Evolutionary conservation across 1,284 basidiomycete genomes (phyloP), one percentile per base, ranked within the genome.

Genomic region (Cryptococcus sp.): DNA sequence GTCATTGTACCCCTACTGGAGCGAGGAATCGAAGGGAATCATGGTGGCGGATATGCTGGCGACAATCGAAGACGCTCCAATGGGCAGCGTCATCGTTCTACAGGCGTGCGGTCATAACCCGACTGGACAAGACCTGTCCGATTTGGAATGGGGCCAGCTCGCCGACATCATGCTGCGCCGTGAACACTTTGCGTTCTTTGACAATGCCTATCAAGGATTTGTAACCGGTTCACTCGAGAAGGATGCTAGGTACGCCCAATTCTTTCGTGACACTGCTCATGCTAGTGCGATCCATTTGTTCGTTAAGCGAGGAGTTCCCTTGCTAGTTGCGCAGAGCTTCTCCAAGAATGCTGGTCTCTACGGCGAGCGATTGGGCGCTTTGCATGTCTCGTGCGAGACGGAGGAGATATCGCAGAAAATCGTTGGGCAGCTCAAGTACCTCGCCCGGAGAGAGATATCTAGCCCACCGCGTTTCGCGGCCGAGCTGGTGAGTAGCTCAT

Each of bases 21-120:
- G 95, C 74, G 80, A 87, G 24, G 80, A 83, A 71, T 93, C 88
- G 14, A 86, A 92, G 63, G 86, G 85, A 5, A 79, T 97, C 45
- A 87, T 91, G 67, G 86, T 84, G 62, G 66, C 76, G n/a, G 86
- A 84, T 24, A 83, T 93, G 69, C 74, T 85, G 46, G 73, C 70
- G 31, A 69, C 83, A 23, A 72, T 94, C 50, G 66, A 65, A 43
- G 49, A 78, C 57, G 75, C 70, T 32, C 85, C 86, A 10, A 71
- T 78, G 14, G 80, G 82, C 37, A 92, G 87, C 11, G 84, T 93
- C 48, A 85, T 95, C 74, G 75, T 97, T 56, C 73, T 97, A 39
- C 90, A 95, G 66, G 88, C 87, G 5, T 95, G 92, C 69, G 92
- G 93, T 36, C 92, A 97, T 74, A 97, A 97, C 71, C 92, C 92